Base-by-base conservation (phyloP, 768 basidiomycete species). In the Lentinula aciculospora region DNA sequence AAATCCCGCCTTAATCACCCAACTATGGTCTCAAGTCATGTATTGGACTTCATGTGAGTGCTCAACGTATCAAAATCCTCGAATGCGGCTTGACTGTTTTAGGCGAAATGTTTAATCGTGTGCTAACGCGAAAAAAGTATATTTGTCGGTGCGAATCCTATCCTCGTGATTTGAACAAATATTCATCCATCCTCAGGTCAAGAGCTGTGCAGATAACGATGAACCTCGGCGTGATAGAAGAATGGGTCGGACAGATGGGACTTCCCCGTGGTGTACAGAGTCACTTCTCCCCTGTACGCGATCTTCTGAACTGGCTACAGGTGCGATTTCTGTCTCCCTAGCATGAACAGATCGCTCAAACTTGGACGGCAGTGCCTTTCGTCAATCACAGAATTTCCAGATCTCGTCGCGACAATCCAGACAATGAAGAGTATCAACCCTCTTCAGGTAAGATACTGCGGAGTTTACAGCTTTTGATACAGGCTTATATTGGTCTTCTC, bases 21-120 rank as follows among this genome's bases (percentile, higher is more conserved):
- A 99, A 69, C 79, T 95, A 50, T 96, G 94, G 86, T 95, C 94
- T 1, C 97, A 99, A 71, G 85, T 97, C n/a, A 88, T 97, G 77
- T 98, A 95, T 68, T 99, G 97, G 97, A 88, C 94, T 55, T 88
- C 94, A 23, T 92, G 94, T 91, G 77, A 77, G 86, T 69, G n/a
- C 64, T 23, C n/a, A 29, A 12, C 27, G 12, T n/a, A 36, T 8
- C 5, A 53, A 15, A 23, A 36, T 12, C 13, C 10, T 21, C 15
- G 2, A 39, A 25, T 5, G 4, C 4, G 12, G 15, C 21, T 1
- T 3, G 17, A 10, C 21, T 13, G 6, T 36, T 51, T 31, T 51
- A 92, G 90, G 90, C 67, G 90, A 92, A 71, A 80, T 87, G 40
- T 92, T 93, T 72, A 94, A 93, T 67, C 84, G 92, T 37, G 76